Base-by-base conservation (phyloP, 176 grass and related monocot species). In the Eleusine coracana region DNA sequence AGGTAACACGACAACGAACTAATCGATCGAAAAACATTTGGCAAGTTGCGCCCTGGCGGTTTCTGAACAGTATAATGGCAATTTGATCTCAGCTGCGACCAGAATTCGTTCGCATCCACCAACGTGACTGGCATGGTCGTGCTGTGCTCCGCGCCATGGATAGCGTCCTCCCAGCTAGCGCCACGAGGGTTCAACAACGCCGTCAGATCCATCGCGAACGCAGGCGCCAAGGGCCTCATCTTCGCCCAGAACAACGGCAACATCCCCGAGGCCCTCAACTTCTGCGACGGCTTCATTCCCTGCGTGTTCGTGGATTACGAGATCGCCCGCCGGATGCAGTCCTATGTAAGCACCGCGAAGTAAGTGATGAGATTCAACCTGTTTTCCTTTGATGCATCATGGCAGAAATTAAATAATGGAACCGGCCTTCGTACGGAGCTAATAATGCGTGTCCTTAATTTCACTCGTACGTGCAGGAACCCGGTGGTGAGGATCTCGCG, bases 51-150 rank as follows among this genome's bases (percentile, higher is more conserved):
- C 2, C 50, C 12, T 52, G 10, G 11, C 7, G 10, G 10, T 46
- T 52, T 14, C 50, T 17, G 14, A 52, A 52, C 14, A 52, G 17
- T 52, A 12, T 3, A 45, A 34, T 50, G 48, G 12, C 48, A 3
- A 50, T 12, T 17, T 17, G 0, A 52, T 52, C 3, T 31, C 41
- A 86, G 76, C 36, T 86, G 84, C 28, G 39, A 90, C 38, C 14
- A 27, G 0, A 1, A 29, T 12, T 5, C 46, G 39, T 12, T 90
- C 44, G 37, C 45, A 0, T 1, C 44, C 14, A 12, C 34, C 50
- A 83, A 79, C 71, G 38, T 87, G 34, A 87, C 84, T 0, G 79
- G 75, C 15, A 87, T 36, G 49, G 72, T 87, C 1, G 74, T 87
- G 1, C 39, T 83, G 49, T 90, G 84, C 73, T 87, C 45, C 0